Evolutionary conservation across 352 stramenopile species (phyloP).

Genomic region (Globisporangium solare): DNA sequence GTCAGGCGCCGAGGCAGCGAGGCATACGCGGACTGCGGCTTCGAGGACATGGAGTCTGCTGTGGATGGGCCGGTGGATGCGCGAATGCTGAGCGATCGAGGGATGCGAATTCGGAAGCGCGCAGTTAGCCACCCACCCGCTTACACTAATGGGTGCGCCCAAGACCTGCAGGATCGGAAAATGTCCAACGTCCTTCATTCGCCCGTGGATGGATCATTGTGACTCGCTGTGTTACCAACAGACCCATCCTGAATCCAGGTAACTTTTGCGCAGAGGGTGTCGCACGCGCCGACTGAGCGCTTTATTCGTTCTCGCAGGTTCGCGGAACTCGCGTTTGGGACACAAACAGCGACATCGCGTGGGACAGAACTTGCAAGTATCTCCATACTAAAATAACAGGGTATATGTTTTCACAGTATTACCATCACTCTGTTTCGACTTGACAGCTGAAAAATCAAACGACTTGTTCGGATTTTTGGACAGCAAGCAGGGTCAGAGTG

Average conservation of each 20-base stretch:
- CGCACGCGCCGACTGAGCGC: neutral
- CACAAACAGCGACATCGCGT: neutral
- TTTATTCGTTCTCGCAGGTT: neutral
- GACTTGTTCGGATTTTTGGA: constrained; percentile 15
- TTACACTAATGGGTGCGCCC: neutral
- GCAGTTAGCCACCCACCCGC: neutral
- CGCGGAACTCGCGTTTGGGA: neutral
- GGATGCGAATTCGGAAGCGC: neutral
- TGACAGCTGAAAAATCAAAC: constrained; percentile 9
- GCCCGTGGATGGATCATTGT: neutral
- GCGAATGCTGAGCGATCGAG: neutral
- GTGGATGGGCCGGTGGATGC: neutral
- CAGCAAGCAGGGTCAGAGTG: neutral
- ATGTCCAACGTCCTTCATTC: neutral
- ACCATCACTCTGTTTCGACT: neutral
- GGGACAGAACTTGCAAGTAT: neutral
- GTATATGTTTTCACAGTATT: neutral
- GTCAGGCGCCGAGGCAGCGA: constrained; percentile 14
- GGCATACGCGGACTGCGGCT: neutral
- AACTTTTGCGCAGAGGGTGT: neutral
- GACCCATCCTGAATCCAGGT: neutral
- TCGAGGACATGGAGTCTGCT: neutral
- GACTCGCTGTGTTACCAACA: neutral
- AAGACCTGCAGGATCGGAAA: neutral
- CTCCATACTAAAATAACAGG: neutral